Evolutionary conservation across 2,329 filamentous ascomycete genomes (phyloP).

Genomic region (Trichoderma arundinaceum): DNA sequence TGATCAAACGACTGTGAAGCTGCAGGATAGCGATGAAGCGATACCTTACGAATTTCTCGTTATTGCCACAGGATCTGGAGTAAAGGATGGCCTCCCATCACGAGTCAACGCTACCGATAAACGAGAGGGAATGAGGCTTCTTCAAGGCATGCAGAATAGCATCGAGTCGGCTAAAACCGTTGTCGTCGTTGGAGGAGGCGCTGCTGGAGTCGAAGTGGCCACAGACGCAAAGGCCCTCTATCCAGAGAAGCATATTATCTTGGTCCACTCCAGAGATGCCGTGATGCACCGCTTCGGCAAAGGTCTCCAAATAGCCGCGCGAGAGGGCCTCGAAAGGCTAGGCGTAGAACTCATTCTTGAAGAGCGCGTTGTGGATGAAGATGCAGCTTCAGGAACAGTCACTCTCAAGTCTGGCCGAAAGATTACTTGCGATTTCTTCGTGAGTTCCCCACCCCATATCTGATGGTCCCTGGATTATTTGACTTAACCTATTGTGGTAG

Average conservation of each 20-base stretch:
- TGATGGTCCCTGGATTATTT: too few relatives aligned
- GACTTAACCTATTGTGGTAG: constrained; percentile 41
- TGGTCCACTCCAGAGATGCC: constrained; percentile 62
- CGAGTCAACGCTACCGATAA: constrained; percentile 53
- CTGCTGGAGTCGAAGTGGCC: constrained; percentile 66
- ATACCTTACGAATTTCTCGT: constrained; percentile 61
- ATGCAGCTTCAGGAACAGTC: constrained; percentile 47
- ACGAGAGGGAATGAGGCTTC: constrained; percentile 48
- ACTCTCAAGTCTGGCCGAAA: constrained; percentile 52
- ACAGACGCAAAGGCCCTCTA: constrained; percentile 63
- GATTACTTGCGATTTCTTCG: constrained; percentile 57
- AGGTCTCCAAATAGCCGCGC: constrained; percentile 47
- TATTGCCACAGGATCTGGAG: constrained; percentile 61
- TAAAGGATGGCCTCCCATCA: constrained; percentile 53
- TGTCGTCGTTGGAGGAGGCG: constrained; percentile 63
- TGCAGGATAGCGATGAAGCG: constrained; percentile 50
- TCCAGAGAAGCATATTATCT: constrained; percentile 60
- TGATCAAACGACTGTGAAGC: constrained; percentile 43
- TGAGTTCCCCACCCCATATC: constrained; percentile 38
- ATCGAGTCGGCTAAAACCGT: constrained; percentile 52
- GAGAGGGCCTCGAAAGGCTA: constrained; percentile 52
- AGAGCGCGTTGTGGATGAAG: constrained; percentile 51
- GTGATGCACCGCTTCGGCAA: constrained; percentile 60
- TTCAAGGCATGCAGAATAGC: constrained; percentile 53
- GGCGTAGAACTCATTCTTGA: constrained; percentile 58